These are phyloP conservation scores for Starmerella khaoyaiensis DNA, from an alignment of 805 yeast species.

Conservation along the genomic window DNA sequence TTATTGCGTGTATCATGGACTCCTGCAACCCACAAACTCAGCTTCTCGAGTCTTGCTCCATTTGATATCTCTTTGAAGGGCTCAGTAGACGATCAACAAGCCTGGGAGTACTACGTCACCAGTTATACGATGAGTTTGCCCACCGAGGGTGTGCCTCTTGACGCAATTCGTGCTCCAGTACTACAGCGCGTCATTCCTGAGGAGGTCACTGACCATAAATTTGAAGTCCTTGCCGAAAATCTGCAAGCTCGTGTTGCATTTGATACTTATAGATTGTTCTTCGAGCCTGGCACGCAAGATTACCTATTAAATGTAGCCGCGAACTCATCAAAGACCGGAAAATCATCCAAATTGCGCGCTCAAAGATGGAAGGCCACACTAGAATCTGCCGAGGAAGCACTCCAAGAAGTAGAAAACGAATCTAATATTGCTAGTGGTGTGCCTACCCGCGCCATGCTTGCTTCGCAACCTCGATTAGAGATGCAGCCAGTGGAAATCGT, in stretches of 20 bases:
- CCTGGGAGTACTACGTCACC: conserved; percentile 87
- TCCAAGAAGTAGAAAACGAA: conserved; percentile 12
- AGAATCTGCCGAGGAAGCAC: conserved; percentile 13
- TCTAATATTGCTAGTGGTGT: not conserved
- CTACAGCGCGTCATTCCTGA: conserved; percentile 36
- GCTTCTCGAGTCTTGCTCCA: conserved; percentile 70
- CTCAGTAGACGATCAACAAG: conserved; percentile 54
- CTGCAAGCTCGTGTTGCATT: conserved; percentile 67
- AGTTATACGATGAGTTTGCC: conserved; percentile 91
- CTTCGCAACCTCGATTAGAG: conserved; percentile 12
- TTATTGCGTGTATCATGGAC: conserved; percentile 78
- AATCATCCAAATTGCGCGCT: conserved; percentile 8
- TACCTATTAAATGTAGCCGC: conserved; percentile 34
- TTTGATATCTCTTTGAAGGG: conserved; percentile 81
- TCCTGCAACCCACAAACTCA: conserved; percentile 39
- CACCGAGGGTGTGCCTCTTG: conserved; percentile 84
- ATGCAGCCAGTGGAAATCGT: conserved; percentile 9
- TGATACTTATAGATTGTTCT: conserved; percentile 65
- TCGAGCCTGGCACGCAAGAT: conserved; percentile 69
- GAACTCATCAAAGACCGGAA: conserved; percentile 2
- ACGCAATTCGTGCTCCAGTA: conserved; percentile 68
- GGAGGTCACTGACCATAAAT: conserved; percentile 21
- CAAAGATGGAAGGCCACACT: conserved; percentile 17
- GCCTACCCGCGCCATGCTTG: conserved; percentile 10
- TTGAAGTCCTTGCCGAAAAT: conserved; percentile 53